Conservation (phyloP, 1,284 basidiomycete genomes). For the Inonotus hispidus region DNA sequence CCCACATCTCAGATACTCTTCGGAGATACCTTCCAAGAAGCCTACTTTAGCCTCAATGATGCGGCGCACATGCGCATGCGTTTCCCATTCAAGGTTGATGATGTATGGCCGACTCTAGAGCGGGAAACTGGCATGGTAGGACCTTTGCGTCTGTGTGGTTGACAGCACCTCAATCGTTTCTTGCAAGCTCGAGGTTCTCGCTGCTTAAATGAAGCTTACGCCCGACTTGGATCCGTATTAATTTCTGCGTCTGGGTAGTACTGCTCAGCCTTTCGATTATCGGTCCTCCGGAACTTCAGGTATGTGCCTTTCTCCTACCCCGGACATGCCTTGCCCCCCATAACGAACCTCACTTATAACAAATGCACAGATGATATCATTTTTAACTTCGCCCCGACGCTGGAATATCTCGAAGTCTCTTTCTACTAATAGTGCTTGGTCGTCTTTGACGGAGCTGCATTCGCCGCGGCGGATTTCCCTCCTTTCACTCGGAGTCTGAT, state of each 20-base stretch:
- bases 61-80: too few relatives aligned
- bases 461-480: constrained; percentile 38
- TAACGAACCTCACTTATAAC: not conserved
- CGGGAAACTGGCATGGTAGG: too few relatives aligned
- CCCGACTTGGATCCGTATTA: not conserved
- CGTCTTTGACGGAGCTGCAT: constrained; percentile 36
- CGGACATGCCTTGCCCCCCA: not conserved
- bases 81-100: too few relatives aligned
- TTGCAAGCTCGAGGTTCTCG: too few relatives aligned
- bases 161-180: too few relatives aligned
- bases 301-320: not conserved
- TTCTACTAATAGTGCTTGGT: constrained; percentile 36
- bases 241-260: not conserved
- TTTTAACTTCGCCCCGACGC: constrained; percentile 49
- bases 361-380: constrained; percentile 33
- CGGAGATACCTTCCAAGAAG: too few relatives aligned
- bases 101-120: too few relatives aligned
- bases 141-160: too few relatives aligned
- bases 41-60: too few relatives aligned
- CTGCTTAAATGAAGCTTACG: not conserved
- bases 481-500: constrained; percentile 39
- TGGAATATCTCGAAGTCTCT: constrained; percentile 50
- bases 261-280: constrained; percentile 4
- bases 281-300: not conserved
- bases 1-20: not conserved